Evolutionary conservation across 2,329 filamentous ascomycete genomes (phyloP).

Genomic region (Beauveria pseudobassiana): DNA sequence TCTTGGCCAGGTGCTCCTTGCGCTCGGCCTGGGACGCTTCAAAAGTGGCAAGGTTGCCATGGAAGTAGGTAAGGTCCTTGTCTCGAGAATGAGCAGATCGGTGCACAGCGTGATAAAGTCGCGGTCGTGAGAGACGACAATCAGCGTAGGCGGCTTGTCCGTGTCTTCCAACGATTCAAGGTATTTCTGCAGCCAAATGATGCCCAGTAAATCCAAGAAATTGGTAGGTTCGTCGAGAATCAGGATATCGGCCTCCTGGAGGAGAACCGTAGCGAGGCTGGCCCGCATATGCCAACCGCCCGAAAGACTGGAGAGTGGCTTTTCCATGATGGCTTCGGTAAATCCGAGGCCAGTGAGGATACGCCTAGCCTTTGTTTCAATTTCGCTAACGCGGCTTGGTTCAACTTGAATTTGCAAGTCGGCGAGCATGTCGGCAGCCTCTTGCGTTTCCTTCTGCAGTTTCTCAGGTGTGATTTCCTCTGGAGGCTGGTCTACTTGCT

Average conservation of each 20-base stretch:
- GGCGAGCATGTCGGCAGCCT: constrained; percentile 61
- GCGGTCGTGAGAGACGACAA: constrained; percentile 79
- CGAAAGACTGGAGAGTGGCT: constrained; percentile 58
- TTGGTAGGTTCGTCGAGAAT: constrained; percentile 85
- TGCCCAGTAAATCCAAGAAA: constrained; percentile 73
- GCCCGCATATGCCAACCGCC: constrained; percentile 72
- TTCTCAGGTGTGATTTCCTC: constrained; percentile 48
- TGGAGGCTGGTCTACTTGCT: constrained; percentile 43
- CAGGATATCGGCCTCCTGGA: constrained; percentile 68
- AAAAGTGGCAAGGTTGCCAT: constrained; percentile 66
- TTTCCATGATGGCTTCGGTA: constrained; percentile 51
- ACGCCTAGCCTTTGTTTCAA: constrained; percentile 58
- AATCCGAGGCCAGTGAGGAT: constrained; percentile 68
- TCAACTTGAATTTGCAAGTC: constrained; percentile 63
- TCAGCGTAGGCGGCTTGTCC: constrained; percentile 53
- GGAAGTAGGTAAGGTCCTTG: constrained; percentile 64
- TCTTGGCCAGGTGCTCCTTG: constrained; percentile 58
- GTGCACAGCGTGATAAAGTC: constrained; percentile 72
- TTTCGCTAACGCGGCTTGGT: constrained; percentile 52
- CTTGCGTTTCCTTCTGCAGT: constrained; percentile 58
- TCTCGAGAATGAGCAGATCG: constrained; percentile 72
- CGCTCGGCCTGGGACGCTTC: constrained; percentile 61
- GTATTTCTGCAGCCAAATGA: constrained; percentile 76
- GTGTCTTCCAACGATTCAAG: constrained; percentile 49
- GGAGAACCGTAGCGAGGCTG: constrained; percentile 56